Evolutionary conservation across 2,329 filamentous ascomycete species (phyloP).

Genomic region (Calonectria ilicicola): DNA sequence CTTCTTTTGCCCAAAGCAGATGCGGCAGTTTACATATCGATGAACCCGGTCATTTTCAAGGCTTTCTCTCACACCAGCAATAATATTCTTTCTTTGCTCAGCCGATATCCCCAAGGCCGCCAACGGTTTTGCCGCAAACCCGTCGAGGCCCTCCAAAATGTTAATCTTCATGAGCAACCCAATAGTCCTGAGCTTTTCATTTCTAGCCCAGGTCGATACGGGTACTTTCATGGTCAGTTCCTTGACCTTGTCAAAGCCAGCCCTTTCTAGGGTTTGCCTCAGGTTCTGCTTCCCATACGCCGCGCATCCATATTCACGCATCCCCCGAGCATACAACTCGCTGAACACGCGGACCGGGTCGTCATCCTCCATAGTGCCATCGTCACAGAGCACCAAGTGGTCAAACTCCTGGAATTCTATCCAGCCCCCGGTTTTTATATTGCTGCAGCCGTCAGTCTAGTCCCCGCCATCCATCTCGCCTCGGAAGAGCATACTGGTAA

Average conservation of each 20-base stretch:
- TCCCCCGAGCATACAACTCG: conserved; percentile 46
- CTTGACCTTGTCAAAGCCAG: conserved; percentile 59
- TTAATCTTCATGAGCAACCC: conserved; percentile 59
- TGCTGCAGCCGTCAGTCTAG: conserved; percentile 41
- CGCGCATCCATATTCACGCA: conserved; percentile 53
- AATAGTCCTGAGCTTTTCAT: conserved; percentile 53
- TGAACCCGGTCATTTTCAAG: conserved; percentile 52
- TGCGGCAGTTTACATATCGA: conserved; percentile 57
- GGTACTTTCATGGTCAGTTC: conserved; percentile 58
- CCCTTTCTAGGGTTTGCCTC: conserved; percentile 49
- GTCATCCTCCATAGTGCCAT: conserved; percentile 56
- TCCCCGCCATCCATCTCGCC: background rate
- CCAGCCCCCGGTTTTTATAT: conserved; percentile 62
- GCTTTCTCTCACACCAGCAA: conserved; percentile 46
- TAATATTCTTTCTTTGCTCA: conserved; percentile 49
- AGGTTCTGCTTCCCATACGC: conserved; percentile 51
- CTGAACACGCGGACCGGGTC: conserved; percentile 52
- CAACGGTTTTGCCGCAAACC: conserved; percentile 56
- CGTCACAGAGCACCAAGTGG: conserved; percentile 55
- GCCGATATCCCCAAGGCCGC: conserved; percentile 50
- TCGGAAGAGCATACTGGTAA: conserved; percentile 43
- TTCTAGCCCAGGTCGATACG: conserved; percentile 58
- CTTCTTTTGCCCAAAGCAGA: conserved; percentile 58
- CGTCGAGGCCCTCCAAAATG: conserved; percentile 55
- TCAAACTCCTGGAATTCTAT: conserved; percentile 63